phyloP scores from a whole-genome alignment of 352 stramenopile species.

The Pythium myriotylum region DNA sequence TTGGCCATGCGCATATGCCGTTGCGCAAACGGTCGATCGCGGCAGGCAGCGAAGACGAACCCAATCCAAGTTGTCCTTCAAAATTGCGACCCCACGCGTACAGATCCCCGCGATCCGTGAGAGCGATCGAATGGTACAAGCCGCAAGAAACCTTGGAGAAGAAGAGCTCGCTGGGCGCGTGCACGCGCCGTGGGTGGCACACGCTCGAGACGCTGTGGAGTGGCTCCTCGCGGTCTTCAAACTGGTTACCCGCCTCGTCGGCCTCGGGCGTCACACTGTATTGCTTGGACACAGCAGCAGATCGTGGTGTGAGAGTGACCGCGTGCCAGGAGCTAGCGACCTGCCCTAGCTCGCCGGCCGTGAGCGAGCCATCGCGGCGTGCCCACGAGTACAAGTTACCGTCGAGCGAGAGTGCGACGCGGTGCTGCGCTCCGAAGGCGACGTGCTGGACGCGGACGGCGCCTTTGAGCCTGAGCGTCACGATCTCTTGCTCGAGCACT shows the following conservation, averaged over 20 bases:
- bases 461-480: conserved; percentile 34
- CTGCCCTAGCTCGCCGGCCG: conserved; percentile 50
- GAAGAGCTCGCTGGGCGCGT: conserved; percentile 46
- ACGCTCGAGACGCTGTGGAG: conserved; percentile 9
- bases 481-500: conserved; percentile 38
- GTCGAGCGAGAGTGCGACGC: conserved; percentile 58
- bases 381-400: conserved; percentile 72
- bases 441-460: conserved; percentile 58
- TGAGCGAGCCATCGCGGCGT: conserved; percentile 26
- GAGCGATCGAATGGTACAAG: conserved; percentile 60
- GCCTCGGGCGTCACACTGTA: neutral
- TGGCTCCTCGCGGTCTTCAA: conserved; percentile 8
- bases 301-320: conserved; percentile 16
- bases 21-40: conserved; percentile 41
- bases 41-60: conserved; percentile 34
- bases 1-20: conserved; percentile 73
- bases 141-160: conserved; percentile 75
- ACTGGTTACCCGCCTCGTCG: conserved; percentile 2
- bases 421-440: conserved; percentile 56
- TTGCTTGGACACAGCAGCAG: neutral
- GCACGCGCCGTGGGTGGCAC: conserved; percentile 36
- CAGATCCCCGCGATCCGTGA: conserved; percentile 80
- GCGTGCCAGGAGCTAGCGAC: conserved; percentile 16
- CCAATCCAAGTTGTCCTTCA: conserved; percentile 85
- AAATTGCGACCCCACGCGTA: conserved; percentile 91